Evolutionary conservation across 805 yeast species (phyloP).

Genomic region (Brettanomyces naardenensis): DNA sequence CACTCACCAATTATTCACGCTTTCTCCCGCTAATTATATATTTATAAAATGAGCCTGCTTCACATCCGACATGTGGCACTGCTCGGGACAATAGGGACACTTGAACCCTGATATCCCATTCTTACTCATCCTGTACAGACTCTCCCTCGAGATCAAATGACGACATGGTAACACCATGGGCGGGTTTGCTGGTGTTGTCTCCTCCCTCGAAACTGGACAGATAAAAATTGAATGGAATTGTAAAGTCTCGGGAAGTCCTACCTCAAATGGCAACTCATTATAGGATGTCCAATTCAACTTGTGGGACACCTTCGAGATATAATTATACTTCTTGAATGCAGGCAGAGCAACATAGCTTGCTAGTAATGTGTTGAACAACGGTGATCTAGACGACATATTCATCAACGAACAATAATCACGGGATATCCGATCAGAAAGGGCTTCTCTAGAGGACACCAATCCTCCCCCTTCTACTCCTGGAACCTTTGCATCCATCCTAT

Average conservation of each 20-base stretch:
- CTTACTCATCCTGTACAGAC: conserved; percentile 38
- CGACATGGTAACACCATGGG: conserved; percentile 32
- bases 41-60: conserved; percentile 35
- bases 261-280: conserved; percentile 35
- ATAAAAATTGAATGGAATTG: conserved; percentile 40
- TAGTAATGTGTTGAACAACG: conserved; percentile 37
- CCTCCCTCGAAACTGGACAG: conserved; percentile 62
- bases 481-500: background rate
- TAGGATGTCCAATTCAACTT: conserved; percentile 40
- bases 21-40: too few species aligned
- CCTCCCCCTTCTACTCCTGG: background rate
- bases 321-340: conserved; percentile 36
- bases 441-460: background rate
- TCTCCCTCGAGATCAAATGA: conserved; percentile 52
- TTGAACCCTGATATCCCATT: conserved; percentile 39
- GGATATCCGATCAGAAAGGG: background rate
- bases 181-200: conserved; percentile 49
- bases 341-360: conserved; percentile 49
- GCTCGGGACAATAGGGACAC: conserved; percentile 65
- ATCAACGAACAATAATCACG: background rate
- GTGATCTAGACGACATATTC: conserved; percentile 30
- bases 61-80: conserved; percentile 34
- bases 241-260: conserved; percentile 9
- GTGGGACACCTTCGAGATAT: conserved; percentile 21
- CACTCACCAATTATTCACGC: too few species aligned